Conservation (phyloP, 2,329 filamentous ascomycete species). For the Colletotrichum costaricense region DNA sequence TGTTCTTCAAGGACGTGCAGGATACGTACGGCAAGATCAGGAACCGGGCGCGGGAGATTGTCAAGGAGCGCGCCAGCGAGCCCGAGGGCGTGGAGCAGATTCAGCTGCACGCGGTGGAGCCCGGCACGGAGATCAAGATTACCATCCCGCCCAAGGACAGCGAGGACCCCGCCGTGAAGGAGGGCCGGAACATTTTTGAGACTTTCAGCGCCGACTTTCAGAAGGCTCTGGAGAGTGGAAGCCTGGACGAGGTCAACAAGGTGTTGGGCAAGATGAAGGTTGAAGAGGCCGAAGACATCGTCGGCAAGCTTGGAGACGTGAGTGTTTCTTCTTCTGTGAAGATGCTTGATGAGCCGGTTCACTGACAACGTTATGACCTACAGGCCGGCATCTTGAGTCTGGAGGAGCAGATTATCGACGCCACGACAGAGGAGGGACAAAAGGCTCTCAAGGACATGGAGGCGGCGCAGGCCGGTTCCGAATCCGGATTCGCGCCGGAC, state of each 20-base stretch:
- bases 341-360: conserved; percentile 20
- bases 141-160: conserved; percentile 78
- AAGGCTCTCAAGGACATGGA: conserved; percentile 82
- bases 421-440: conserved; percentile 88
- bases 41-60: conserved; percentile 79
- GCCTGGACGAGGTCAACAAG: conserved; percentile 70
- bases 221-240: conserved; percentile 87
- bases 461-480: conserved; percentile 52
- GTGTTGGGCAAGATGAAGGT: conserved; percentile 88
- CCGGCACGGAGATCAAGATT: conserved; percentile 91
- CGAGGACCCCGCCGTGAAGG: conserved; percentile 71
- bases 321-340: conserved; percentile 38
- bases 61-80: conserved; percentile 63
- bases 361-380: conserved; percentile 39
- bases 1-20: conserved; percentile 94
- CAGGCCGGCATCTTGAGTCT: conserved; percentile 88
- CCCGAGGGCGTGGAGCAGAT: conserved; percentile 88
- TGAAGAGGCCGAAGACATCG: conserved; percentile 86
- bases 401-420: conserved; percentile 94
- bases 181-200: conserved; percentile 82
- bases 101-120: conserved; percentile 95
- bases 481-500: conserved; percentile 47
- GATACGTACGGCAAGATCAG: conserved; percentile 87
- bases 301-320: conserved; percentile 81
- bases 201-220: conserved; percentile 84